Evolutionary conservation across 371 early-diverging fungal species (phyloP).

Genomic region (Nematocida major): DNA sequence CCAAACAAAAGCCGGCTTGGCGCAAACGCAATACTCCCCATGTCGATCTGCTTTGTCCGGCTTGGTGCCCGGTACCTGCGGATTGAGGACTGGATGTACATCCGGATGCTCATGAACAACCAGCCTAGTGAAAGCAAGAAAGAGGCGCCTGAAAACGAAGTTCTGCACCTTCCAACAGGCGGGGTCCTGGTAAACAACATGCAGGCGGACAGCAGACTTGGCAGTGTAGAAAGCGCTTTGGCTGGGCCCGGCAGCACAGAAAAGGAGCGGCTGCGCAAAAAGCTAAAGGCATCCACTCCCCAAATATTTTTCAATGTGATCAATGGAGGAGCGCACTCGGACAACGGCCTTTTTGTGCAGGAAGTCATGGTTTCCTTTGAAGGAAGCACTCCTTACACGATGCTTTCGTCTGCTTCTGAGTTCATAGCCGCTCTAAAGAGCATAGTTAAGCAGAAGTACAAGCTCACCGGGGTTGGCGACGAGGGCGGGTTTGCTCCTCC

Average conservation of each 20-base stretch:
- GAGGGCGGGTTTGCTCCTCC: slow-evolving; percentile 99
- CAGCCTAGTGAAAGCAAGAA: slow-evolving; percentile 68
- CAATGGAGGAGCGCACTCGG: slow-evolving; percentile 96
- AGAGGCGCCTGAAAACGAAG: slow-evolving; percentile 61
- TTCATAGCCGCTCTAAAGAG: slow-evolving; percentile 84
- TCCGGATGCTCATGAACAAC: background rate
- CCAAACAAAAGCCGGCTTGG: slow-evolving; percentile 77
- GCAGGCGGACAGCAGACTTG: too few relatives aligned
- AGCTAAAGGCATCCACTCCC: slow-evolving; percentile 68
- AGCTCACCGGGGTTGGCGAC: slow-evolving; percentile 93
- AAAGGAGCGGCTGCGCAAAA: background rate
- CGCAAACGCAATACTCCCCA: slow-evolving; percentile 93
- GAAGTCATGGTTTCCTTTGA: slow-evolving; percentile 86
- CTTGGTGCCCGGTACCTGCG: slow-evolving; percentile 83
- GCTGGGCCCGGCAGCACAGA: background rate
- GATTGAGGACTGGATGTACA: background rate
- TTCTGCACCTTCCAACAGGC: background rate
- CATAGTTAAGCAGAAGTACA: slow-evolving; percentile 90
- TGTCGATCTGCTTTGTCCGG: slow-evolving; percentile 84
- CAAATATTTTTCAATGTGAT: slow-evolving; percentile 95
- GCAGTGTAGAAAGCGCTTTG: background rate
- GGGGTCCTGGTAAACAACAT: background rate
- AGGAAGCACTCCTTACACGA: slow-evolving; percentile 18
- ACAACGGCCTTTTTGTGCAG: slow-evolving; percentile 95
- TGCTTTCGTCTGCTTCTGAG: slow-evolving; percentile 67